Evolutionary conservation across 805 yeast genomes (phyloP).

Genomic region (Zygotorulaspora chibaensis): DNA sequence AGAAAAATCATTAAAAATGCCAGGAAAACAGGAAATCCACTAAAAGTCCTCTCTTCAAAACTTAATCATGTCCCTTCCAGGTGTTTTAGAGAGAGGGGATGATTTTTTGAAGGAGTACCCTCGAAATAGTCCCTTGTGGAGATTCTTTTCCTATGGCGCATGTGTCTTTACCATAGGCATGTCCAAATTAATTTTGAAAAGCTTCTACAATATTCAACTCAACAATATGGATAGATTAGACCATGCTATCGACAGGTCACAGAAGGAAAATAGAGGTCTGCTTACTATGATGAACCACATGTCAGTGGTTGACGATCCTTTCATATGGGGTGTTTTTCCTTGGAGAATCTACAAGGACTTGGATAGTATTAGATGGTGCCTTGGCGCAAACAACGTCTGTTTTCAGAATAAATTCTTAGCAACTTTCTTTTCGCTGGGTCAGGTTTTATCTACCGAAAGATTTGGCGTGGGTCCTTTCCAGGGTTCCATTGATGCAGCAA

Average conservation of each 20-base stretch:
- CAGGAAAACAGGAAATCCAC: background rate
- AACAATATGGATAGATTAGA: slow-evolving; percentile 62
- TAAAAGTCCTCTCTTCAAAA: background rate
- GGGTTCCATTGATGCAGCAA: slow-evolving; percentile 80
- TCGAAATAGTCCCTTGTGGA: slow-evolving; percentile 57
- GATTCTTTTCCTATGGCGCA: slow-evolving; percentile 60
- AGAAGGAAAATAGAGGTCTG: slow-evolving; percentile 65
- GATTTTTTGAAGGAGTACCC: slow-evolving; percentile 64
- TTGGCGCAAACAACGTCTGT: slow-evolving; percentile 90
- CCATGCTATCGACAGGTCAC: slow-evolving; percentile 56
- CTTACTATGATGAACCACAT: slow-evolving; percentile 90
- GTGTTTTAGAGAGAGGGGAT: slow-evolving; percentile 68
- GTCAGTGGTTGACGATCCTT: slow-evolving; percentile 89
- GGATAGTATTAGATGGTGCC: slow-evolving; percentile 82
- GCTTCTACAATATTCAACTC: slow-evolving; percentile 61
- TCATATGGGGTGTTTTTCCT: slow-evolving; percentile 83
- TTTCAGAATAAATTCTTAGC: slow-evolving; percentile 52
- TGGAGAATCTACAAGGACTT: slow-evolving; percentile 57
- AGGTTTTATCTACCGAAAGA: slow-evolving; percentile 78
- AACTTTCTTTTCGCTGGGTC: slow-evolving; percentile 78
- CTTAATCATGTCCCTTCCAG: slow-evolving; percentile 58
- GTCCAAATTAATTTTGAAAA: slow-evolving; percentile 56
- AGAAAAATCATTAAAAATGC: background rate
- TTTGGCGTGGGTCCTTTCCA: slow-evolving; percentile 95
- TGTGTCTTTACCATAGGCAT: slow-evolving; percentile 60